A percentile compares a stretch with the other conserved stretches of the same genome.
Conservation (phyloP, 2,329 filamentous ascomycete genomes). For the Pezicula radicicola region DNA sequence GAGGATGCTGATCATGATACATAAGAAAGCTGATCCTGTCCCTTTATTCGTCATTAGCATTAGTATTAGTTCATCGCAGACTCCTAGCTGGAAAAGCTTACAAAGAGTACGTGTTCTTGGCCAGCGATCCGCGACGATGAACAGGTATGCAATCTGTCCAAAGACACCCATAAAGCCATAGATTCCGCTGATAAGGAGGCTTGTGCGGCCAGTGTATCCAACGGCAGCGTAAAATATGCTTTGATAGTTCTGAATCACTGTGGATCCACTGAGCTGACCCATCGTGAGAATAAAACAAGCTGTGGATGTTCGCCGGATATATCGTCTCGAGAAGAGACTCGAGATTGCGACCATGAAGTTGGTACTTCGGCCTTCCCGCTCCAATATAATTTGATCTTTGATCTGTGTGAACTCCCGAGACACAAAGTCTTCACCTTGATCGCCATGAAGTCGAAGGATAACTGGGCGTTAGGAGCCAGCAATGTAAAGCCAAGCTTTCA, state of each 20-base stretch:
- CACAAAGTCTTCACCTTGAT: slow-evolving; percentile 19
- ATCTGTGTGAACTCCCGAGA: slow-evolving; percentile 26
- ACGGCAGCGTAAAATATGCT: slow-evolving; percentile 31
- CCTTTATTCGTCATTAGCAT: background rate
- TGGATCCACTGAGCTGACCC: slow-evolving; percentile 31
- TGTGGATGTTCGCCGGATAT: slow-evolving; percentile 29
- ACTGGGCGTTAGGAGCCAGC: slow-evolving; percentile 6
- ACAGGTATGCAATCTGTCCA: slow-evolving; percentile 30
- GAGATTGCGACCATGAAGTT: slow-evolving; percentile 14
- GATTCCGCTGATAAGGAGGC: slow-evolving; percentile 30
- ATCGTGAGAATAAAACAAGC: slow-evolving; percentile 32
- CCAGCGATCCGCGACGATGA: slow-evolving; percentile 31
- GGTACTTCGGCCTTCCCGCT: slow-evolving; percentile 16
- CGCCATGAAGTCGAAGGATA: slow-evolving; percentile 16
- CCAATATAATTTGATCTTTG: slow-evolving; percentile 27
- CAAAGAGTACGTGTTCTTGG: slow-evolving; percentile 29
- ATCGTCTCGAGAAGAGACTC: slow-evolving; percentile 22
- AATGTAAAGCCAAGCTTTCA: background rate
- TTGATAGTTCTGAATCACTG: slow-evolving; percentile 36
- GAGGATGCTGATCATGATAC: slow-evolving; percentile 12
- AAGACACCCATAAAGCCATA: slow-evolving; percentile 36
- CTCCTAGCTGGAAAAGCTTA: slow-evolving; percentile 14
- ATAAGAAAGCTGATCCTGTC: slow-evolving; percentile 13
- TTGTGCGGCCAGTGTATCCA: slow-evolving; percentile 29
- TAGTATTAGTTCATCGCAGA: slow-evolving; percentile 5